Conservation (phyloP, 768 basidiomycete genomes). For the Boletus speciosus region DNA sequence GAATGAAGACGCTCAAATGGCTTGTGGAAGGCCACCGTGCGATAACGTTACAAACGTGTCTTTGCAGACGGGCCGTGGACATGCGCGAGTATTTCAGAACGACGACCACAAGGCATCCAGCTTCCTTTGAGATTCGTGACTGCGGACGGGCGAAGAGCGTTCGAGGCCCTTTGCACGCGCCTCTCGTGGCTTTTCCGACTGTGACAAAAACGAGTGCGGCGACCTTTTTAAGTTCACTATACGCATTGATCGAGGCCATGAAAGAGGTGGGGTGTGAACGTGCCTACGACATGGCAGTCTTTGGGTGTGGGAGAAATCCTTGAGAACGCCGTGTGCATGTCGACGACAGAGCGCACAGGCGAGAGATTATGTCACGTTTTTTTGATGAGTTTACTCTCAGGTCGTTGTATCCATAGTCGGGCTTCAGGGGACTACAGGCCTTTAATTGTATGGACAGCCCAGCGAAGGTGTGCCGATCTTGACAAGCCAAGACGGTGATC, state of each 20-base stretch:
- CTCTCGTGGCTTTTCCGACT: not conserved
- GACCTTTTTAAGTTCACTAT: constrained; percentile 24
- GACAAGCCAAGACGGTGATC: constrained; percentile 7
- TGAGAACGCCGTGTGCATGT: constrained; percentile 26
- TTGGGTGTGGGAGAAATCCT: constrained; percentile 26
- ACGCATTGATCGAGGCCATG: constrained; percentile 20
- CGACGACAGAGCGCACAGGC: constrained; percentile 22
- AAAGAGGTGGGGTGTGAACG: constrained; percentile 31
- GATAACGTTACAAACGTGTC: not conserved
- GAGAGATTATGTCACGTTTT: constrained; percentile 26
- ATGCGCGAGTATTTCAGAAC: constrained; percentile 4
- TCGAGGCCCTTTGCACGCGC: constrained; percentile 4
- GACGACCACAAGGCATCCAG: constrained; percentile 11
- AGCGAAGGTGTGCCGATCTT: constrained; percentile 11
- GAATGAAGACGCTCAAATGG: not conserved
- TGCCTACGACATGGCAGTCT: constrained; percentile 20
- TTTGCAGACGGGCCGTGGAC: constrained; percentile 4
- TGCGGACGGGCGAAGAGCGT: not conserved
- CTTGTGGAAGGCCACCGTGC: no score
- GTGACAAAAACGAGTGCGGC: constrained; percentile 1
- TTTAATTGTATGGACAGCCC: not conserved
- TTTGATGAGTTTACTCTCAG: not conserved
- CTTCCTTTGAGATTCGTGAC: not conserved
- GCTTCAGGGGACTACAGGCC: constrained; percentile 1
- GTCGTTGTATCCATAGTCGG: not conserved